phyloP scores from a whole-genome alignment of 192 early-diverging fungal genomes.

The Linnemannia hyalina region DNA sequence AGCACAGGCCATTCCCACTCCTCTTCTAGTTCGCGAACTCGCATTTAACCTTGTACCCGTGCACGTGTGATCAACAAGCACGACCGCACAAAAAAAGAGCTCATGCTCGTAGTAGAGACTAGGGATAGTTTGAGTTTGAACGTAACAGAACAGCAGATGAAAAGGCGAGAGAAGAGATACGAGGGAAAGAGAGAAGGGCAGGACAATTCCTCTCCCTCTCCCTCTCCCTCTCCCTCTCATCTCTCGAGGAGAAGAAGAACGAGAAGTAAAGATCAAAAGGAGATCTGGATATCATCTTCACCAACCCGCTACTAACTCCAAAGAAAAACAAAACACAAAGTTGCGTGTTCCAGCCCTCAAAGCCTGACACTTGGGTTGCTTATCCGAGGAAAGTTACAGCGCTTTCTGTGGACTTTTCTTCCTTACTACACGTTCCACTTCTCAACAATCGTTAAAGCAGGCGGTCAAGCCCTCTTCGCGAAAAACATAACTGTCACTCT shows the following conservation, averaged over 20 bases:
- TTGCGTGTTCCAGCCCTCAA: neutral
- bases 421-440: neutral
- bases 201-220: neutral
- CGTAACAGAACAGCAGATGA: neutral
- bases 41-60: neutral
- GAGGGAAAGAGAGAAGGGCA: neutral
- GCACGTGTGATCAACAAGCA: neutral
- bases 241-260: neutral
- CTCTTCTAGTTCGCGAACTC: neutral
- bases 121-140: neutral
- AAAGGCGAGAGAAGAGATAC: neutral
- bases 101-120: neutral
- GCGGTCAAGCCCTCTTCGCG: neutral
- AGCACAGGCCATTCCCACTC: neutral
- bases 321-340: neutral
- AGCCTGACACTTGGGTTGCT: neutral
- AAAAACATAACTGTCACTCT: neutral
- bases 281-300: neutral
- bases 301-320: neutral
- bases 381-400: neutral
- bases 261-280: neutral
- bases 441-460: neutral
- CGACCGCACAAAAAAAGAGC: neutral
- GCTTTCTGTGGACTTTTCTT: neutral
- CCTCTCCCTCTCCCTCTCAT: no score